A percentile compares a stretch with the other conserved stretches of the same genome.
phyloP scores from a whole-genome alignment of 805 yeast species.

The Lipomyces sp. region DNA sequence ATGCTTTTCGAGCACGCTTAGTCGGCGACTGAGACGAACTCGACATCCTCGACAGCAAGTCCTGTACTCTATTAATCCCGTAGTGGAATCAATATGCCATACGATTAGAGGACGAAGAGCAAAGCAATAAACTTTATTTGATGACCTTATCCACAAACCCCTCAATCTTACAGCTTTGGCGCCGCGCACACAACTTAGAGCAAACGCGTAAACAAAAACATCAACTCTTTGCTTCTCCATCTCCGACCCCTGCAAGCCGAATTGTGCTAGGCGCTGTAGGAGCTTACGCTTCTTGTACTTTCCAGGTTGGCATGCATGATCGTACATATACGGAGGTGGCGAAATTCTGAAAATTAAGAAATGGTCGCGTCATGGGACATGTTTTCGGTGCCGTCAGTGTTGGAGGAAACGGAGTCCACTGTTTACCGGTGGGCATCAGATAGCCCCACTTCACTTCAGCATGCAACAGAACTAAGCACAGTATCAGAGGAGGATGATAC shows the following conservation, averaged over 20 bases:
- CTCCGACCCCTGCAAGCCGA: neutral
- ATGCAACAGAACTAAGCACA: slow-evolving; percentile 20
- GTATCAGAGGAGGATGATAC: slow-evolving; percentile 13
- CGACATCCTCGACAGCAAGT: neutral
- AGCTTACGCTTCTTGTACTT: neutral
- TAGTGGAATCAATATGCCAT: no score
- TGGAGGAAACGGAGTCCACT: slow-evolving; percentile 28
- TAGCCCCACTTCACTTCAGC: slow-evolving; percentile 16
- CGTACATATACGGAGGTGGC: neutral
- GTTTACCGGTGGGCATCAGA: slow-evolving; percentile 33
- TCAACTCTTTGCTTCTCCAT: neutral
- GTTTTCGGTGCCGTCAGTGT: slow-evolving; percentile 17
- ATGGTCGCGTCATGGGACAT: slow-evolving; percentile 1
- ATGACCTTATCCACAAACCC: neutral
- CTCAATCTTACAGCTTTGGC: neutral
- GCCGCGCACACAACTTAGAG: neutral
- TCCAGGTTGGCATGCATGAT: neutral
- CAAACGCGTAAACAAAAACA: neutral
- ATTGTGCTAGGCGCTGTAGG: neutral
- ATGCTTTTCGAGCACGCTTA: slow-evolving; percentile 14
- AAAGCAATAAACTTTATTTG: no score
- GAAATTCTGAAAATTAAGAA: neutral
- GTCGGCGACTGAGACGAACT: slow-evolving; percentile 15
- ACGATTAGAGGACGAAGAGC: no score
- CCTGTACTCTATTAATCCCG: no score